Evolutionary conservation across 2,329 filamentous ascomycete species (phyloP), one percentile per base, ranked within the genome.

Genomic region (Beauveria rudraprayagi): DNA sequence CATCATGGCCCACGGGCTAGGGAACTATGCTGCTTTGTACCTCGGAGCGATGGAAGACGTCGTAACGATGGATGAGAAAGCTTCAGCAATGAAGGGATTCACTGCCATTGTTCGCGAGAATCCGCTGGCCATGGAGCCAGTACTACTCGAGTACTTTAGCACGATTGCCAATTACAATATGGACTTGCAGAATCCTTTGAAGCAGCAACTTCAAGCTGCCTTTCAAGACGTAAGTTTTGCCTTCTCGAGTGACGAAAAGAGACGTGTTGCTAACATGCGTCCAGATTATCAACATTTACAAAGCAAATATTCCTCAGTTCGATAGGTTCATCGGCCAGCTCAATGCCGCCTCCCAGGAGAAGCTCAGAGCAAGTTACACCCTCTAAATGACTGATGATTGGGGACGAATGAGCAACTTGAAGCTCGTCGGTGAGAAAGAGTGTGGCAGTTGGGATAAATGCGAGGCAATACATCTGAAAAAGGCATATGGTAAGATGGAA

Each of bases 41-140:
- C 76, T 99, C 59, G 81, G 79, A 56, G 85, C 88, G 3, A 95
- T 99, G 83, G 83, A 85, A 63, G 89, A 91, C 65, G 88, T 97
- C 37, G 88, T 91, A 57, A 88, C 90, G 69, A 93, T 91, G 2
- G 90, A 96, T 63, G 94, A 99, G 75, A 99, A 99, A 77, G 91
- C 90, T 1, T 92, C 92, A 28, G 93, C 94, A 0, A 91, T 97
- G 72, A 86, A 91, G 68, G 94, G 94, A 0, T 97, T 99, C 76
- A 90, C 90, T 60, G 82, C 89, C 66, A 83, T 96, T 53, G 89
- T 97, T 3, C 83, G 89, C 64, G 85, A 86, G 70, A 97, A 97
- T 69, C 94, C 94, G 0, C 85, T 92, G 70, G 91, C 92, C 2
- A 93, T 99, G 85, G 94, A 97, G 75, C 88, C 88, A 66, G 89